Percentiles rank a stretch among this genome's conserved stretches.
Evolutionary conservation across 805 yeast species (phyloP).

Genomic region (Cyberlindnera subsufficiens): DNA sequence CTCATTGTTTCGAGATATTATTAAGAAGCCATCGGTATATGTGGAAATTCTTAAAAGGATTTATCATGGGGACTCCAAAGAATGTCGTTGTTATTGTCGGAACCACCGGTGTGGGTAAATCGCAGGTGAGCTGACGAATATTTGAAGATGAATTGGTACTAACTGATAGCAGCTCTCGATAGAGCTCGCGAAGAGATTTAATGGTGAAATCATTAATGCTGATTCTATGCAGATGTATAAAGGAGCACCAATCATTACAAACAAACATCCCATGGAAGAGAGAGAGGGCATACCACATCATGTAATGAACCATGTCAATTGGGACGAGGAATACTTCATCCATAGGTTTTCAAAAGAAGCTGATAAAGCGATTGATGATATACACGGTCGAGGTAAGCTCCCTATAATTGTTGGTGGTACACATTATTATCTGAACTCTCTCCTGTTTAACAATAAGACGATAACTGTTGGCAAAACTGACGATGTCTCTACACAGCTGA

Average conservation of each 20-base stretch:
- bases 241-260: conserved; percentile 71
- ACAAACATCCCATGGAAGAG: conserved; percentile 83
- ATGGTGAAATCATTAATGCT: conserved; percentile 91
- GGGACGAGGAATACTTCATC: conserved; percentile 79
- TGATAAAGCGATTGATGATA: conserved; percentile 48
- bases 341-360: conserved; percentile 79
- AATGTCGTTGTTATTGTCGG: conserved; percentile 71
- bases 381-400: conserved; percentile 59
- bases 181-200: conserved; percentile 66
- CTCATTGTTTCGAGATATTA: no score
- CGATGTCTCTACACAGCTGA: conserved; percentile 10
- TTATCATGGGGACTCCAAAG: conserved; percentile 17
- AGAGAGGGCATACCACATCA: conserved; percentile 76
- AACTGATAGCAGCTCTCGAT: conserved; percentile 45
- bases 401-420: conserved; percentile 96
- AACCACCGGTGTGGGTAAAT: conserved; percentile 95
- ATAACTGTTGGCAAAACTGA: conserved; percentile 23
- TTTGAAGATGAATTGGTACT: not conserved
- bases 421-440: conserved; percentile 81
- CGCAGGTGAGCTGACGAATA: conserved; percentile 50
- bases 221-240: conserved; percentile 96
- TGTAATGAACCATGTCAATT: conserved; percentile 74
- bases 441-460: conserved; percentile 66
- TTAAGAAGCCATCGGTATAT: conserved; percentile 1
- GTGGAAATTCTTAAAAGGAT: conserved; percentile 4